Conservation (phyloP, 169 alveolate species). For the Perkinsus marinus region DNA sequence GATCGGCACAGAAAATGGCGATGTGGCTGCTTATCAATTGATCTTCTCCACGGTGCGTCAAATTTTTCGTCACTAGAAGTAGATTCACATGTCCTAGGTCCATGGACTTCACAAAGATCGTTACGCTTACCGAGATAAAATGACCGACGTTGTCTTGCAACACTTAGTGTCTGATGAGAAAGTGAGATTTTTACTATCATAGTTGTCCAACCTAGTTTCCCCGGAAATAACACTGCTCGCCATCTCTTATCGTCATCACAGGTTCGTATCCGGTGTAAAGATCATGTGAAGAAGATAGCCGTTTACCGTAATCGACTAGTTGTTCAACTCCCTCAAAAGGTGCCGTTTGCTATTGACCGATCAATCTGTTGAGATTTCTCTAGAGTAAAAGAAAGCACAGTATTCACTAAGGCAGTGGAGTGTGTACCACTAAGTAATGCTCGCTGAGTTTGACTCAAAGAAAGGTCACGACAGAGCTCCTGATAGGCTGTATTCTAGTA, state of each 20-base stretch:
- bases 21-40: conserved; percentile 46
- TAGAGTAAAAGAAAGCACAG: too few relatives aligned
- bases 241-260: neutral
- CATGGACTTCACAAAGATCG: conserved; percentile 70
- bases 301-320: conserved; percentile 78
- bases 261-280: conserved; percentile 63
- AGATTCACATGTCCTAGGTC: neutral
- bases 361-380: too few relatives aligned
- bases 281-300: conserved; percentile 72
- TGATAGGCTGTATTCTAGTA: neutral
- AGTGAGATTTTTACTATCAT: conserved; percentile 8
- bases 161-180: conserved; percentile 63
- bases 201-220: neutral
- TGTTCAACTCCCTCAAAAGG: conserved; percentile 62
- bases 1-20: conserved; percentile 58
- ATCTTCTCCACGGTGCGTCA: conserved; percentile 39
- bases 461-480: too few relatives aligned
- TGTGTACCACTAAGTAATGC: too few relatives aligned
- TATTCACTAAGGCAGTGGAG: neutral
- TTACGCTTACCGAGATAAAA: conserved; percentile 65
- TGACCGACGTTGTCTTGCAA: conserved; percentile 69
- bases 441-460: too few relatives aligned
- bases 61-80: too few relatives aligned
- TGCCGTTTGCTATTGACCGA: conserved; percentile 13
- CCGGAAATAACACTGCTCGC: neutral